A percentile compares a stretch with the other conserved stretches of the same genome.
Conservation (phyloP, 805 yeast species). For the Ogataea paraovalis region DNA sequence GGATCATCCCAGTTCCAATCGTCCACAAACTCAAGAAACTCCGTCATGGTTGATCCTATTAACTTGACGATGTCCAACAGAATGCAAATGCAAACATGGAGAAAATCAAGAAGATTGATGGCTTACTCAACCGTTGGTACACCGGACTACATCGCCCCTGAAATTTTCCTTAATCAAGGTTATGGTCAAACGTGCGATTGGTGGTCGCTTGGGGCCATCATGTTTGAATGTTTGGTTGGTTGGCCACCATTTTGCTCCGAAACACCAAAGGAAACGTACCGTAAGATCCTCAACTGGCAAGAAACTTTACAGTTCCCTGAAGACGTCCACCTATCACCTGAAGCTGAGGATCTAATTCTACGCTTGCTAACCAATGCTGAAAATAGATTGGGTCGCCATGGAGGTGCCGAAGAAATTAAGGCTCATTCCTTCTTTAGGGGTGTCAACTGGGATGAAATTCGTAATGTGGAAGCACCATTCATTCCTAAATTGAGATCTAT, state of each 20-base stretch:
- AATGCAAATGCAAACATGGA: constrained; percentile 95
- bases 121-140: constrained; percentile 97
- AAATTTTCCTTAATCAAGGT: constrained; percentile 87
- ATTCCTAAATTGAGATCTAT: constrained; percentile 87
- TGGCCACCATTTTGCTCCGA: constrained; percentile 98
- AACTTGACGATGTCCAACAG: constrained; percentile 92
- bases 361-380: constrained; percentile 75
- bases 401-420: constrained; percentile 91
- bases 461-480: constrained; percentile 89
- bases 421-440: constrained; percentile 91
- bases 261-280: constrained; percentile 89
- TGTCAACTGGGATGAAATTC: constrained; percentile 89
- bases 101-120: constrained; percentile 86
- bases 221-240: constrained; percentile 94
- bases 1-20: constrained; percentile 23
- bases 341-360: constrained; percentile 81
- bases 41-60: constrained; percentile 90
- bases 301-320: constrained; percentile 87
- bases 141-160: constrained; percentile 95
- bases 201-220: constrained; percentile 96
- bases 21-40: constrained; percentile 53
- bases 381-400: constrained; percentile 75
- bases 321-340: constrained; percentile 84
- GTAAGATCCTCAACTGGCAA: constrained; percentile 88
- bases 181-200: constrained; percentile 97